These are phyloP conservation scores for Helenozyma baotianmanensis DNA, from an alignment of 805 yeast genomes.

Conservation along the genomic window DNA sequence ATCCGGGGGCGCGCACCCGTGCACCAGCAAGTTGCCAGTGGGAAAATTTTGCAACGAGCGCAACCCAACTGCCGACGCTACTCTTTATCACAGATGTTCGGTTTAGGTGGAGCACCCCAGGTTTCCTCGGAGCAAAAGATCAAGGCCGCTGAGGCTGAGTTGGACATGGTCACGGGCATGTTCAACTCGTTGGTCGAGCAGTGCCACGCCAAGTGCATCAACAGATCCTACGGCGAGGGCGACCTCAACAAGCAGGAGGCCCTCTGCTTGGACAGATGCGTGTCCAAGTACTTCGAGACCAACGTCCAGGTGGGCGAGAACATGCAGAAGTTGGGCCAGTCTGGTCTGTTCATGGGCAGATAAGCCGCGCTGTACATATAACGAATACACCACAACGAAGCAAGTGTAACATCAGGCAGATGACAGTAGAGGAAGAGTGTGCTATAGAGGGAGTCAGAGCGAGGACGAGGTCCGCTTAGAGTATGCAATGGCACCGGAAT, in stretches of 20 bases:
- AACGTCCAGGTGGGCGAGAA: slow-evolving; percentile 90
- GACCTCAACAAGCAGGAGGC: slow-evolving; percentile 77
- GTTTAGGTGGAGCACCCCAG: slow-evolving; percentile 71
- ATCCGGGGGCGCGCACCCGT: slow-evolving; percentile 7
- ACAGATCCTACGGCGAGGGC: slow-evolving; percentile 59
- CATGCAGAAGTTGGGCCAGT: slow-evolving; percentile 45
- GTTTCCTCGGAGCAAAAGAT: slow-evolving; percentile 70
- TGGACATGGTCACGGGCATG: slow-evolving; percentile 97
- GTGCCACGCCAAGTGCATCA: slow-evolving; percentile 85
- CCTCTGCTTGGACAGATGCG: slow-evolving; percentile 92
- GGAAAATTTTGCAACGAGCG: slow-evolving; percentile 10
- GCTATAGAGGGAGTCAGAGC: background rate
- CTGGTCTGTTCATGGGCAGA: slow-evolving; percentile 45
- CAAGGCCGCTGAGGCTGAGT: slow-evolving; percentile 92
- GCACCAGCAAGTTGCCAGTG: slow-evolving; percentile 8
- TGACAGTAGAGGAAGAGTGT: background rate
- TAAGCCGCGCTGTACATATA: slow-evolving; percentile 9
- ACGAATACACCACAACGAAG: slow-evolving; percentile 1
- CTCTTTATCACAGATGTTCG: slow-evolving; percentile 48
- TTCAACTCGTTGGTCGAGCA: slow-evolving; percentile 86
- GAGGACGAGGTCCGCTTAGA: too few species aligned
- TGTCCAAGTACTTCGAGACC: slow-evolving; percentile 88
- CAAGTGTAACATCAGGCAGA: background rate
- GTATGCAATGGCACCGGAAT: too few species aligned
- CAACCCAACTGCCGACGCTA: background rate